Evolutionary conservation across 2,329 filamentous ascomycete genomes (phyloP), one percentile per base, ranked within the genome.

Genomic region (Epichloe typhina): DNA sequence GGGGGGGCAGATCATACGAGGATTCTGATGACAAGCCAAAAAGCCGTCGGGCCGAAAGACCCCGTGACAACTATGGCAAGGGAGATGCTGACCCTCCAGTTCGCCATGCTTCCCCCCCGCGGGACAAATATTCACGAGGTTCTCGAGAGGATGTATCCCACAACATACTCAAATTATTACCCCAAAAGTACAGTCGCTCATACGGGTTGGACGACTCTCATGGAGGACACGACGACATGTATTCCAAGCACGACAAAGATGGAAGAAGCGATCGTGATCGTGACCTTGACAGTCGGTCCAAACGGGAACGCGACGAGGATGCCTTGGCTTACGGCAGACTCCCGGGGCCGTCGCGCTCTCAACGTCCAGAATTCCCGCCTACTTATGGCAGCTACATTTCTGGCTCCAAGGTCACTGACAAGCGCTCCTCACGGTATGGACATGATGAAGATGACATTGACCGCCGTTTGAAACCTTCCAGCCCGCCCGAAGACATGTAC

Each of bases 311-410:
- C 4, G 60, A 62, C 52, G 71, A 74, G 33, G 72, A 75, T 4
- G 71, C 75, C 51, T 63, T 79, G 9, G 74, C 74, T 3, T 80
- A 80, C 54, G 76, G 76, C 33, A 61, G 61, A 26, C 60, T 59
- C 13, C 54, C 64, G 2, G 52, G 52, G 6, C 51, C 58, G 35
- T 58, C 62, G 41, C 58, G 57, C n/a, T 57, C 58, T 4, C 56
- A 58, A n/a, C 50, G 51, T 8, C 41, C 54, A 17, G 52, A 56
- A n/a, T 56, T 57, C 35, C 55, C 50, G 11, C 53, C 31, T 31
- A 61, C 62, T 5, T 66, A 63, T 31, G 63, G 60, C 13, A 62
- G 55, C 49, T 61, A 63, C 49, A 54, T 61, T 5, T 54, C 62
- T 5, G 53, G 44, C 11, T 57, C 60, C 12, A 49, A 46, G 15